Evolutionary conservation across 768 basidiomycete species (phyloP), one percentile per base, ranked within the genome.

Genomic region (Leccinum uliginosum): DNA sequence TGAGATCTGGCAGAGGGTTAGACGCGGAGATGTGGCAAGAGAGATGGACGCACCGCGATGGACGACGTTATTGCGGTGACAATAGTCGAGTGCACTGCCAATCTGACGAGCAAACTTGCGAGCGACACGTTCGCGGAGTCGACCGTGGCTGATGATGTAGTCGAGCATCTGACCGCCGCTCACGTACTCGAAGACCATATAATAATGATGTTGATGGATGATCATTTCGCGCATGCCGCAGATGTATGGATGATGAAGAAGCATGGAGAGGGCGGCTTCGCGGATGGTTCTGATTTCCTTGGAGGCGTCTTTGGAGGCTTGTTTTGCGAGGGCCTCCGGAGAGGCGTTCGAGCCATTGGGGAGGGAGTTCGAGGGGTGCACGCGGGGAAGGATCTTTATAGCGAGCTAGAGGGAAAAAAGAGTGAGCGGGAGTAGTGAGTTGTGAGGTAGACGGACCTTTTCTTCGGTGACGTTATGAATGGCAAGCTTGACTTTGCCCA

Each of bases 171-270:
- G 97, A 1, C 97, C 97, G 30, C 97, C 97, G 64, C 94, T 96
- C 74, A 98, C 92, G 72, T 97, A 98, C 73, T 99, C 97, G 71
- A 91, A 93, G 10, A 98, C 92, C 93, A 99, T 98, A 79, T 98
- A 99, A 76, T 98, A 98, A 74, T 99, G 95, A 66, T 99, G 88
- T 59, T 92, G 91, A 75, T 98, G 96, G 24, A 94, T 79, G 69
- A 98, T 93, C 89, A 99, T 94, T 76, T 96, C 93, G 63, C 93
- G 89, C 96, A 98, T 99, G 55, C 97, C 97, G 71, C 96, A 98
- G 69, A 99, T 92, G 73, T 98, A 98, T 2, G 97, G 97, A 69
- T 99, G 97, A 68, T 98, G 93, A 29, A 99, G 85, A 47, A 99
- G 84, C 80, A 98, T 87, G 38, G 91, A 94, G 29, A 99, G 80